Base-by-base conservation (phyloP, 2,329 filamentous ascomycete species). In the Penicillium sp. region DNA sequence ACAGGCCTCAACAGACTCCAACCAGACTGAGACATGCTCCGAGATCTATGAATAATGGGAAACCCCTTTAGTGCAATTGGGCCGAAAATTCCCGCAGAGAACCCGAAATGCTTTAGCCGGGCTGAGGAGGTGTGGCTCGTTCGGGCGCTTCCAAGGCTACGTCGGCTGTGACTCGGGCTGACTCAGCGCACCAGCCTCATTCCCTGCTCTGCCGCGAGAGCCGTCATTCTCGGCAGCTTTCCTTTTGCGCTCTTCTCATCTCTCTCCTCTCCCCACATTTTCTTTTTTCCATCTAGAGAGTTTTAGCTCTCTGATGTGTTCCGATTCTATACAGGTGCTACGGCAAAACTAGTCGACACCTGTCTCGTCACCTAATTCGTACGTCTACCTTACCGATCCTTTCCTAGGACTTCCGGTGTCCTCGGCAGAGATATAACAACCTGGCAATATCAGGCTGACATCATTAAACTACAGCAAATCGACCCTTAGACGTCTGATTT, bases 291-390 rank as follows among this genome's bases (percentile, higher is more conserved):
- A 50, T 64, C 56, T 59, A 69, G 67, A 69, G 68, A 65, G 63
- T 59, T 65, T 66, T 51, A 60, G 67, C 71, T 72, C 68, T 73
- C 70, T 73, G 67, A 73, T 73, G 71, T 71, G 67, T 72, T 61
- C 64, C 60, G 66, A 63, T 64, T 67, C 49, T 60, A 61, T 62
- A 62, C 70, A 73, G 70, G 70, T 73, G 70, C 62, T 72, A 72
- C 70, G 70, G 70, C 70, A 72, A 66, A 64, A 60, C 54, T 71
- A 71, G 70, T 73, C 70, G 69, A 72, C 69, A 72, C 71, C 71
- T 73, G 69, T 63, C 61, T 61, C 64, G 56, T 45, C 43, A 46
- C 56, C 56, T 53, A 51, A 59, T 48, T 40, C 44, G 51, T 55
- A 50, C 34, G 47, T 48, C 56, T 65, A 61, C 54, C 38, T 9